A percentile compares a stretch with the other conserved stretches of the same genome.
Conservation (phyloP, 2,329 filamentous ascomycete genomes). For the Didymellaceae sp. region DNA sequence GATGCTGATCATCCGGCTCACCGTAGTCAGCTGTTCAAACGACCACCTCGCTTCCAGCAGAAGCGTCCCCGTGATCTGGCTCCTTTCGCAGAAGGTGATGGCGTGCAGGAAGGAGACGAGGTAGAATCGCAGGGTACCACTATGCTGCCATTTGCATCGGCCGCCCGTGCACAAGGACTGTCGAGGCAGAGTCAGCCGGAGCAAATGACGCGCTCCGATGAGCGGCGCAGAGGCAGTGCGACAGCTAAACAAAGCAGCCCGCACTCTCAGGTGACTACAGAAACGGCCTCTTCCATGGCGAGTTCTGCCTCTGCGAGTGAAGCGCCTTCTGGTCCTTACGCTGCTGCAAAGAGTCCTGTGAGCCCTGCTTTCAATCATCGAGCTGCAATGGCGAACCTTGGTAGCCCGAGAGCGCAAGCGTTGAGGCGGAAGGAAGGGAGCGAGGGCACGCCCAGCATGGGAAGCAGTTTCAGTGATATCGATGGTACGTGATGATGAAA, state of each 20-base stretch:
- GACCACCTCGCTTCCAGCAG: slow-evolving; percentile 47
- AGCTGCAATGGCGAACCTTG: slow-evolving; percentile 62
- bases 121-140: slow-evolving; percentile 58
- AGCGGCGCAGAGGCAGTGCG: slow-evolving; percentile 8
- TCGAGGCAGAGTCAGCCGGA: slow-evolving; percentile 20
- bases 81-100: slow-evolving; percentile 38
- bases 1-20: slow-evolving; percentile 47
- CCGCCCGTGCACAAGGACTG: slow-evolving; percentile 15
- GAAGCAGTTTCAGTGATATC: slow-evolving; percentile 85
- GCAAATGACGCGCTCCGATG: slow-evolving; percentile 15
- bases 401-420: slow-evolving; percentile 53
- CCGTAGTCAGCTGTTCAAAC: slow-evolving; percentile 54
- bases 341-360: slow-evolving; percentile 29
- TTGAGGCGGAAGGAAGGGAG: slow-evolving; percentile 37
- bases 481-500: slow-evolving; percentile 62
- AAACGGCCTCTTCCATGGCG: slow-evolving; percentile 61
- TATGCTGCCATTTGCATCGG: slow-evolving; percentile 54
- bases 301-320: slow-evolving; percentile 48
- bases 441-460: slow-evolving; percentile 52
- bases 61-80: slow-evolving; percentile 38
- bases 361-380: slow-evolving; percentile 61
- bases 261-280: slow-evolving; percentile 30
- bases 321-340: slow-evolving; percentile 23
- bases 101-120: slow-evolving; percentile 54
- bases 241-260: slow-evolving; percentile 24